Conservation (phyloP, 345 rosid genomes). For the Capsella bursapastoris region DNA sequence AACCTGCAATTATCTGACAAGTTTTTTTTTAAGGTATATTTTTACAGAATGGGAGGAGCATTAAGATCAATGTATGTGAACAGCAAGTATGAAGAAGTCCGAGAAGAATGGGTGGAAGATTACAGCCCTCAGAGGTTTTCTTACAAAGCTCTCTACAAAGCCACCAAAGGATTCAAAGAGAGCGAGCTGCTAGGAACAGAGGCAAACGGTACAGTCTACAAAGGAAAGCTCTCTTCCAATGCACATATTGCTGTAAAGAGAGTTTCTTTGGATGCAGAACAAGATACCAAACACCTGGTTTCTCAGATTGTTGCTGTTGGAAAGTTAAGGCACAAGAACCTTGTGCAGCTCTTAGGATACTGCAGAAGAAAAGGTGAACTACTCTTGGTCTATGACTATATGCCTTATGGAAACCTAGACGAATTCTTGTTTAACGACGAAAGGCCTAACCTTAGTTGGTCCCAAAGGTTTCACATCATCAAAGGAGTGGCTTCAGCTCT, state of each 20-base stretch:
- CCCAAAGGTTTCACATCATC: slow-evolving; percentile 72
- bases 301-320: slow-evolving; percentile 56
- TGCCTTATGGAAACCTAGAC: slow-evolving; percentile 68
- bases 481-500: slow-evolving; percentile 85
- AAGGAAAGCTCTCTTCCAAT: slow-evolving; percentile 55
- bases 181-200: slow-evolving; percentile 59
- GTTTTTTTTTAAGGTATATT: not conserved
- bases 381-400: slow-evolving; percentile 60
- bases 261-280: slow-evolving; percentile 52
- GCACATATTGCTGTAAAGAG: slow-evolving; percentile 63
- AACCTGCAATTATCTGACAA: slow-evolving; percentile 16
- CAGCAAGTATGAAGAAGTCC: slow-evolving; percentile 60
- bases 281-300: slow-evolving; percentile 58
- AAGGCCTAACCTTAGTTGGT: slow-evolving; percentile 63
- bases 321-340: slow-evolving; percentile 56
- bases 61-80: slow-evolving; percentile 44
- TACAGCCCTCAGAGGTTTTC: slow-evolving; percentile 65
- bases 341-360: slow-evolving; percentile 62
- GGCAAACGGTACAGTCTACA: slow-evolving; percentile 65
- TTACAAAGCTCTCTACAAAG: slow-evolving; percentile 59
- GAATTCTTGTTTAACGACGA: slow-evolving; percentile 47
- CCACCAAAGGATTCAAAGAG: slow-evolving; percentile 70
- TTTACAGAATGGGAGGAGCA: slow-evolving; percentile 45
- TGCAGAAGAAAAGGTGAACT: slow-evolving; percentile 62
- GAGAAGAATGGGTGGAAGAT: slow-evolving; percentile 74